A percentile compares a stretch with the other conserved stretches of the same genome.
Evolutionary conservation across 306 rosid genomes (phyloP).

Genomic region (Albizia julibrissin): DNA sequence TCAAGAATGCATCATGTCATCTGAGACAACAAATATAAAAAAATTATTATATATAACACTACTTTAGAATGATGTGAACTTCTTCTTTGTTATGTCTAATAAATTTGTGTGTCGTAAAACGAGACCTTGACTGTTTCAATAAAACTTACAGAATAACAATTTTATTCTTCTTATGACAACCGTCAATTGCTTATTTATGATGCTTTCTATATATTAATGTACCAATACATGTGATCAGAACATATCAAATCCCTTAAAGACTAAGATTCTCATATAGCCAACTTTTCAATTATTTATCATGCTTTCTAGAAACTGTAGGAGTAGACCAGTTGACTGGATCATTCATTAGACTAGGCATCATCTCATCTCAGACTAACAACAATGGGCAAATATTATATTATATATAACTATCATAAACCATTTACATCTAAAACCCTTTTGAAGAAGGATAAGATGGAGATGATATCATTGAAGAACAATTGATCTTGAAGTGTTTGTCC

Average conservation of each 20-base stretch:
- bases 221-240: not conserved
- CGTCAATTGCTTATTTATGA: not conserved
- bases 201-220: not conserved
- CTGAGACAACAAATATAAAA: not conserved
- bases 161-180: not conserved
- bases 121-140: not conserved
- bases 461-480: slow-evolving; percentile 42
- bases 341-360: slow-evolving; percentile 44
- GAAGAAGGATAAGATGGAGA: slow-evolving; percentile 32
- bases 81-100: not conserved
- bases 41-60: not conserved
- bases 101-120: not conserved
- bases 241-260: not conserved
- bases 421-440: slow-evolving; percentile 51
- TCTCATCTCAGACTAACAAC: slow-evolving; percentile 16
- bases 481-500: slow-evolving; percentile 41
- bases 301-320: slow-evolving; percentile 36
- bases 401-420: slow-evolving; percentile 28
- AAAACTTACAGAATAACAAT: not conserved
- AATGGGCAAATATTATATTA: slow-evolving; percentile 1
- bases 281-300: not conserved
- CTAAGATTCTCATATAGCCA: not conserved
- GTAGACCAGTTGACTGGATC: slow-evolving; percentile 51
- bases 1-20: too few relatives aligned
- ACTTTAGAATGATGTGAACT: not conserved